Base-by-base conservation (phyloP, 1,284 basidiomycete genomes). In the Schizophyllum amplum region DNA sequence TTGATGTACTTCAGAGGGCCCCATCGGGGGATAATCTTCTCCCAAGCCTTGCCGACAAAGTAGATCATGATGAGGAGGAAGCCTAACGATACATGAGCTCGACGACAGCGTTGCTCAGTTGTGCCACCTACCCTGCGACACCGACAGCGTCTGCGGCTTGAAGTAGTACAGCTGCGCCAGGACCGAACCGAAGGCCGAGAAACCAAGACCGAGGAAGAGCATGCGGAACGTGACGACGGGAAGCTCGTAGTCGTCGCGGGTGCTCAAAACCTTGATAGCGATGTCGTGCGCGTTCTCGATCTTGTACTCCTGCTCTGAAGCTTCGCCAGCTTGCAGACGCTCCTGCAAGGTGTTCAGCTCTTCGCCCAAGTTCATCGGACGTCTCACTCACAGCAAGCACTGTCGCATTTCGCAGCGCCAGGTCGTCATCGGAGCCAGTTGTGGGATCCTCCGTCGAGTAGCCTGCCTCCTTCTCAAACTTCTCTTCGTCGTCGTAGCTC, bases 21-120 rank as follows among this genome's bases (percentile, higher is more conserved):
- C 52, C 46, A 54, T 27, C 56, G 58, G 48, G 59, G 60, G 51
- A 61, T 54, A 55, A 49, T 21, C 49, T 55, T 55, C 46, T 48
- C 54, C 66, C 72, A 78, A 55, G 72, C 75, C 76, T 81, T 79
- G 72, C 71, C 15, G 26, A 27, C 52, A 5, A 60, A 61, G 55
- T 58, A 61, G 48, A 57, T 59, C 54, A 59, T 55, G 48, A 62
- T 62, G 51, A 59, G 49, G 15, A 62, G 59, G 56, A 62, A 62
- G 52, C 57, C 55, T 58, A 42, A 13, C 17, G 13, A 9, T 3
- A 42, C 13, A 13, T 42, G 11, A 17, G 33, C 17, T 42, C 13
- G 33, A 17, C 17, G 33, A 42, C 33, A 42, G 17, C 11, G 33
- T 9, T 42, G 33, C 3, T 42, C 13, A 42, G 13, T 4, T 13